phyloP scores from a whole-genome alignment of 441 rosid species.

The Aquilaria agallochum region DNA sequence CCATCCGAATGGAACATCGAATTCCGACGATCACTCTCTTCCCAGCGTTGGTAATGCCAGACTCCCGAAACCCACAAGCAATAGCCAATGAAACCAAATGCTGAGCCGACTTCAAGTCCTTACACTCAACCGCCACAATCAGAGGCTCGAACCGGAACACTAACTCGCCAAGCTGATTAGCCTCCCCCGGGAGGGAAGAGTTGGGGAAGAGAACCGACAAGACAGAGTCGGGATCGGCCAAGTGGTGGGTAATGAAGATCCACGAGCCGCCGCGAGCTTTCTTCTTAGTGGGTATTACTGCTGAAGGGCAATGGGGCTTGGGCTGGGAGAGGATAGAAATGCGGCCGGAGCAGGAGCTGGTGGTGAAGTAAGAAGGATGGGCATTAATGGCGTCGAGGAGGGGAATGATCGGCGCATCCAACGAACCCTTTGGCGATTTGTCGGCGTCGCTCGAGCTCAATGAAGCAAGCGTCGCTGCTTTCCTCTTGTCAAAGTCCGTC shows the following conservation, averaged over 20 bases:
- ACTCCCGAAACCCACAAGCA: slow-evolving; percentile 72
- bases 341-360: slow-evolving; percentile 95
- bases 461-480: slow-evolving; percentile 59
- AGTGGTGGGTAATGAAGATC: slow-evolving; percentile 76
- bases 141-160: slow-evolving; percentile 90
- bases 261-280: slow-evolving; percentile 92
- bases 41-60: slow-evolving; percentile 74
- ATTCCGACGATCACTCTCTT: slow-evolving; percentile 84
- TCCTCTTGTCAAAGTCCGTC: slow-evolving; percentile 82
- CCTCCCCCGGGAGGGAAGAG: slow-evolving; percentile 13
- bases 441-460: slow-evolving; percentile 54
- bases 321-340: slow-evolving; percentile 84
- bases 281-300: slow-evolving; percentile 23
- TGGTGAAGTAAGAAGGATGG: slow-evolving; percentile 82
- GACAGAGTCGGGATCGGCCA: slow-evolving; percentile 45
- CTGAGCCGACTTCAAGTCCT: slow-evolving; percentile 61
- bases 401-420: slow-evolving; percentile 75
- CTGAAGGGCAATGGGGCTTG: slow-evolving; percentile 11
- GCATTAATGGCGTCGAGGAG: slow-evolving; percentile 64
- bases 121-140: slow-evolving; percentile 79
- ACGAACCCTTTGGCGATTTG: slow-evolving; percentile 78
- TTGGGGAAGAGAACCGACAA: slow-evolving; percentile 52
- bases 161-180: slow-evolving; percentile 29
- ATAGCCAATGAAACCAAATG: slow-evolving; percentile 69
- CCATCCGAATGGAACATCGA: slow-evolving; percentile 81